These are phyloP conservation scores for Parastagonospora nodorum DNA, from an alignment of 2,329 filamentous ascomycete genomes.

Conservation along the genomic window DNA sequence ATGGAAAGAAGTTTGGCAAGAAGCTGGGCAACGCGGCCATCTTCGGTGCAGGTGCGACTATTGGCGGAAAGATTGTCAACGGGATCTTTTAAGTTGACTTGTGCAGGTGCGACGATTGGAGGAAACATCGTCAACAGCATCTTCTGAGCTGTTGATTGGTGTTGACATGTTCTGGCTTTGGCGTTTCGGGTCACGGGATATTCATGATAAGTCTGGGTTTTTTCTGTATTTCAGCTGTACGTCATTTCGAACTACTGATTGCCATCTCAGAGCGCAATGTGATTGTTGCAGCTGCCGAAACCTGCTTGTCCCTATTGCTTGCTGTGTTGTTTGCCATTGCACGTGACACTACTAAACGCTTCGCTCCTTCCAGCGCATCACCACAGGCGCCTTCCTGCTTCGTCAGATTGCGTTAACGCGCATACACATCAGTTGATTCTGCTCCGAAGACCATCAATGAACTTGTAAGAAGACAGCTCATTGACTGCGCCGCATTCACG, in stretches of 20 bases:
- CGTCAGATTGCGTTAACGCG: no score
- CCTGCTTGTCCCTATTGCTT: neutral
- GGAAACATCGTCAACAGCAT: conserved; percentile 72
- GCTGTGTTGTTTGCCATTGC: no score
- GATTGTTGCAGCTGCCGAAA: neutral
- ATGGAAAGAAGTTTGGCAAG: conserved; percentile 95
- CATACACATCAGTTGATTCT: no score
- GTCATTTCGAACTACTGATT: neutral
- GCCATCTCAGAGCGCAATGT: neutral
- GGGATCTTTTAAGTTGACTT: conserved; percentile 72
- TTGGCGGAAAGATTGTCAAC: conserved; percentile 89
- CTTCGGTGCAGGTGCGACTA: conserved; percentile 89
- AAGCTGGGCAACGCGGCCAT: conserved; percentile 87
- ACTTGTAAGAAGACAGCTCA: no score
- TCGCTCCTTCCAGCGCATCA: no score
- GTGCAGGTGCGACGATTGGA: conserved; percentile 85
- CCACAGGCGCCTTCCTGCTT: no score
- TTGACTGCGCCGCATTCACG: no score
- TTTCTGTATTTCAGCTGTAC: neutral
- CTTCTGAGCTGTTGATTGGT: conserved; percentile 16
- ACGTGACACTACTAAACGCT: no score
- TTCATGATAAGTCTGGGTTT: neutral
- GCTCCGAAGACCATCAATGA: no score
- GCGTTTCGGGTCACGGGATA: neutral
- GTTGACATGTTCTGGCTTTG: conserved; percentile 3